These are phyloP conservation scores for Xylaria arbuscula DNA, from an alignment of 2,329 filamentous ascomycete species.

Conservation along the genomic window DNA sequence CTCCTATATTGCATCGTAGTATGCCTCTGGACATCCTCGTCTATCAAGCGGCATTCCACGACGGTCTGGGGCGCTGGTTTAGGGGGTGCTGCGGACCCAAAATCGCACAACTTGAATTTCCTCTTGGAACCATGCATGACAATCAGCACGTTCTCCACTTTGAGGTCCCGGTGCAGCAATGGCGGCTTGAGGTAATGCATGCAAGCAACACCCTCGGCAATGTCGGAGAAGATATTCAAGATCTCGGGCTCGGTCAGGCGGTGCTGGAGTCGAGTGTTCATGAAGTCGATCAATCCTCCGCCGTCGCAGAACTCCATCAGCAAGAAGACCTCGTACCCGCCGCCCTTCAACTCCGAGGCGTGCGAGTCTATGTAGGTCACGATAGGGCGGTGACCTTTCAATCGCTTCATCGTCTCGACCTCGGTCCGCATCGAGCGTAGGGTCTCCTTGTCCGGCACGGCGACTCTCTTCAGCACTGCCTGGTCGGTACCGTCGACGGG, in stretches of 20 bases:
- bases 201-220: constrained; percentile 94
- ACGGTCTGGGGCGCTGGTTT: constrained; percentile 86
- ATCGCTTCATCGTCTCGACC: constrained; percentile 99
- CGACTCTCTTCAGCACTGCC: constrained; percentile 92
- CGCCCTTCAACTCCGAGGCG: constrained; percentile 90
- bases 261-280: constrained; percentile 98
- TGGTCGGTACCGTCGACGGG: constrained; percentile 81
- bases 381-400: constrained; percentile 95
- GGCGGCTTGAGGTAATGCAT: constrained; percentile 99
- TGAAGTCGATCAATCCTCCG: constrained; percentile 97
- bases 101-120: constrained; percentile 97
- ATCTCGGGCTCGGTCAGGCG: constrained; percentile 98
- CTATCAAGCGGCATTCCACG: constrained; percentile 88
- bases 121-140: constrained; percentile 72
- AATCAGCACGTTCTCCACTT: constrained; percentile 98
- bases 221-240: constrained; percentile 94
- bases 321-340: constrained; percentile 96
- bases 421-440: constrained; percentile 97
- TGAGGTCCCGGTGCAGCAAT: constrained; percentile 91
- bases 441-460: constrained; percentile 94
- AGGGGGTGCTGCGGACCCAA: constrained; percentile 89
- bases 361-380: constrained; percentile 99
- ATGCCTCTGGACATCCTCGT: constrained; percentile 96
- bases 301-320: constrained; percentile 98
- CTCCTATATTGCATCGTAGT: constrained; percentile 98